Conservation (phyloP, 208 protist genomes). For the Phytomonas sp. region DNA sequence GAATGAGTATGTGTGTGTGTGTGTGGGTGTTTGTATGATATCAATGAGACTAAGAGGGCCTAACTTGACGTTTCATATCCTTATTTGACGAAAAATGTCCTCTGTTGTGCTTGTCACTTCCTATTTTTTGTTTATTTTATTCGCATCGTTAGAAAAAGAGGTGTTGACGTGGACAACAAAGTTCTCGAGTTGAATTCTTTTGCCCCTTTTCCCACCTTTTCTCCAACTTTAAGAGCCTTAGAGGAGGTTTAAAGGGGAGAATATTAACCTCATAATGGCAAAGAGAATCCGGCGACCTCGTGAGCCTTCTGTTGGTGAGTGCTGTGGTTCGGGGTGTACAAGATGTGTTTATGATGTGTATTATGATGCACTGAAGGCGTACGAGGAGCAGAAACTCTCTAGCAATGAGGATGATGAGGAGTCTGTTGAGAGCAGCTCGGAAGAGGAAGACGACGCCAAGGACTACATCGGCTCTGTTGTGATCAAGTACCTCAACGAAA, state of each 20-base stretch:
- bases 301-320: constrained; percentile 65
- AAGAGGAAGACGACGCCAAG: constrained; percentile 12
- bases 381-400: constrained; percentile 22
- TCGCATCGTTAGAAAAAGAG: neutral
- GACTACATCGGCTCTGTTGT: constrained; percentile 32
- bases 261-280: neutral
- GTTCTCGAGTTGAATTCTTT: neutral
- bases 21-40: neutral
- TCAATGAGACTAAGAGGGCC: neutral
- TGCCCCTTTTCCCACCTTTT: constrained; percentile 15
- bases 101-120: neutral
- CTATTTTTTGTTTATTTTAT: neutral
- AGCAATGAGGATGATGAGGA: constrained; percentile 15
- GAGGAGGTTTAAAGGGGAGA: neutral
- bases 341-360: constrained; percentile 88
- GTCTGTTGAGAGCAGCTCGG: constrained; percentile 14
- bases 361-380: constrained; percentile 69
- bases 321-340: constrained; percentile 80
- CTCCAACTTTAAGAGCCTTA: neutral
- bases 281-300: constrained; percentile 35
- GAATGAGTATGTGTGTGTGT: neutral
- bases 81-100: neutral
- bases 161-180: neutral
- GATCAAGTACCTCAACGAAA: constrained; percentile 32
- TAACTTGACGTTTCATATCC: neutral